phyloP scores from a whole-genome alignment of 768 basidiomycete species.

The Boletus rex-veris region DNA sequence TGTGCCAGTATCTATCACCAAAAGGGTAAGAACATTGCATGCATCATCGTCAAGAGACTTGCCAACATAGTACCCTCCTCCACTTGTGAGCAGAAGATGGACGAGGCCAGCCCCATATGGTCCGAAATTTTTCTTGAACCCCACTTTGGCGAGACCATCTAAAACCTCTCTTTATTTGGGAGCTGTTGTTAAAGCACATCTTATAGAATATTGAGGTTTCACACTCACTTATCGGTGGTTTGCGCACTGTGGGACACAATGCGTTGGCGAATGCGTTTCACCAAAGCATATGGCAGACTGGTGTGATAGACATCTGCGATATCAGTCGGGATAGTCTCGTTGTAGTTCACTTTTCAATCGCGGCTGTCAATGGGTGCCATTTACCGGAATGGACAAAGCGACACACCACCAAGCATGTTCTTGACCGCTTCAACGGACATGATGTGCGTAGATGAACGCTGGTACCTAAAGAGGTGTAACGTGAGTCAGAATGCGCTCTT shows the following conservation, averaged over 20 bases:
- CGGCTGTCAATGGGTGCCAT: not conserved
- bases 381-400: not conserved
- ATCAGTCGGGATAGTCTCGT: constrained; percentile 14
- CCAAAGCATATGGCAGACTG: constrained; percentile 13
- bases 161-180: constrained; percentile 29
- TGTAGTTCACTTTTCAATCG: not conserved
- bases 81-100: constrained; percentile 23
- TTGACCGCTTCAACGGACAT: not conserved
- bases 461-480: not conserved
- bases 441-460: not conserved
- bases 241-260: constrained; percentile 13
- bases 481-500: not conserved
- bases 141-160: constrained; percentile 36
- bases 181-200: not conserved
- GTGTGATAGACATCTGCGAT: constrained; percentile 16
- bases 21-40: not conserved
- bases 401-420: not conserved
- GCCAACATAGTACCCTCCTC: constrained; percentile 43
- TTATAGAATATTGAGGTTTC: not conserved
- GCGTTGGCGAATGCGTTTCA: constrained; percentile 22
- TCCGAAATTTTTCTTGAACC: constrained; percentile 39
- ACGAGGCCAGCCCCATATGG: constrained; percentile 32
- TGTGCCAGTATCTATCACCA: constrained; percentile 34
- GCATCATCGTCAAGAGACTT: not conserved
- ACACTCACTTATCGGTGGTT: constrained; percentile 27